Percentiles rank a stretch among this genome's conserved stretches.
These are phyloP conservation scores for Diaporthe citriasiana DNA, from an alignment of 2,329 filamentous ascomycete species.

Conservation along the genomic window DNA sequence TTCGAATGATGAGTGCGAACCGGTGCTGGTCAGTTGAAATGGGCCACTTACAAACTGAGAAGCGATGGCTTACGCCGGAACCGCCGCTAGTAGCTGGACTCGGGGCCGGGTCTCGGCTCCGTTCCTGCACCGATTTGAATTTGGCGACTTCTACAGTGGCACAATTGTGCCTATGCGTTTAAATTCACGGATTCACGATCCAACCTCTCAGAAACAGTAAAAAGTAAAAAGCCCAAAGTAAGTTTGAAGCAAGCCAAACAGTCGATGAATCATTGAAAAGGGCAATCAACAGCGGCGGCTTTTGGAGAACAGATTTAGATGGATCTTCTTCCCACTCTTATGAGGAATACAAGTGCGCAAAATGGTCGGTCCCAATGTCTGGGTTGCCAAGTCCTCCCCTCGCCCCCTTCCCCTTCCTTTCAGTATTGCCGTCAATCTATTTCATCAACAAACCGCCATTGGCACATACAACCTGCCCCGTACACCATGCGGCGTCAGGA, in stretches of 20 bases:
- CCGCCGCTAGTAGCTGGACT: constrained; percentile 8
- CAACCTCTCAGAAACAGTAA: background rate
- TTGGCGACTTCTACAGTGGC: background rate
- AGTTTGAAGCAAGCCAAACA: background rate
- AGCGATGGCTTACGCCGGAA: background rate
- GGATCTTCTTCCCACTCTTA: background rate
- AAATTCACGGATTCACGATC: background rate
- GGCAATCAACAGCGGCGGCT: background rate
- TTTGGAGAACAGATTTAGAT: background rate
- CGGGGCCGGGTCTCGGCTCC: constrained; percentile 5
- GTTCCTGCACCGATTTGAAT: no score
- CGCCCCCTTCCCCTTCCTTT: background rate
- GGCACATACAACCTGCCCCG: constrained; percentile 83
- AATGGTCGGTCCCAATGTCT: background rate
- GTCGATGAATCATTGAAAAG: background rate
- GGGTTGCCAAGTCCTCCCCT: background rate
- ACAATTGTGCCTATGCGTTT: background rate
- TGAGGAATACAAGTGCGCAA: background rate
- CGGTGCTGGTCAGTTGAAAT: background rate
- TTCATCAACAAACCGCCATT: constrained; percentile 79
- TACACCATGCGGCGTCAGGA: constrained; percentile 81
- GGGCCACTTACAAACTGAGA: constrained; percentile 6
- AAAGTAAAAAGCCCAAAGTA: no score
- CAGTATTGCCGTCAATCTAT: constrained; percentile 11
- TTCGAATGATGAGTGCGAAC: background rate